Evolutionary conservation across 176 grass and related monocot species (phyloP).

Genomic region (Bolboschoenus planiculmis): DNA sequence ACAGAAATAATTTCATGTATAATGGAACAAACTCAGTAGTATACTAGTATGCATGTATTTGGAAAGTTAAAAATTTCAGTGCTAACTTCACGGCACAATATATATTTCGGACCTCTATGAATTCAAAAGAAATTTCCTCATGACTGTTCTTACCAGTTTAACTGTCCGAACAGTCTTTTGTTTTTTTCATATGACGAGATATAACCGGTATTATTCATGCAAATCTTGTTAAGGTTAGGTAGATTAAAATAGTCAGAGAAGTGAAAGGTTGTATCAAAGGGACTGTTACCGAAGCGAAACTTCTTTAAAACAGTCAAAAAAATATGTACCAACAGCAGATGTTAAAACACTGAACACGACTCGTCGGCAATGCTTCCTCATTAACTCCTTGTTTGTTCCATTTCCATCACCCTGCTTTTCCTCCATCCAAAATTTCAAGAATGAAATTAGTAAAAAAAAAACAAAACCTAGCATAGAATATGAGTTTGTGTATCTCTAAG

Average conservation of each 20-base stretch:
- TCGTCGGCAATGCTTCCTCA: slow-evolving; percentile 64
- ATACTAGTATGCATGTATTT: not conserved
- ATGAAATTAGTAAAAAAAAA: not conserved
- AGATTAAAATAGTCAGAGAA: not conserved
- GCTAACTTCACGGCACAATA: not conserved
- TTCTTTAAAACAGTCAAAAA: not conserved
- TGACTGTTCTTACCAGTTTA: not conserved
- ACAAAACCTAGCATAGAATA: not conserved
- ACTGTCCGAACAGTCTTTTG: not conserved
- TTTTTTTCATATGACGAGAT: not conserved
- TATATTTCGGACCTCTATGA: not conserved
- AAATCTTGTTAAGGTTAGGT: not conserved
- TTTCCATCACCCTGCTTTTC: slow-evolving; percentile 25
- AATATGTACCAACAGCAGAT: slow-evolving; percentile 55
- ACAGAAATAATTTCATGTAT: not conserved
- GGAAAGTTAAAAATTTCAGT: not conserved
- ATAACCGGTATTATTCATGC: not conserved
- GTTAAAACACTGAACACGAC: slow-evolving; percentile 70
- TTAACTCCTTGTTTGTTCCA: slow-evolving; percentile 46
- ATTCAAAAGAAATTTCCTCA: not conserved
- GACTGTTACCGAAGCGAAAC: not conserved
- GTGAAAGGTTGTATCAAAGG: not conserved
- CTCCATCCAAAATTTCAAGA: not conserved
- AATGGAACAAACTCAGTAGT: not conserved
- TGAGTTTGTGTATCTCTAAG: not conserved